A percentile compares a stretch with the other conserved stretches of the same genome.
Conservation (phyloP, 2,329 filamentous ascomycete species). For the Tympanopsis confertula region DNA sequence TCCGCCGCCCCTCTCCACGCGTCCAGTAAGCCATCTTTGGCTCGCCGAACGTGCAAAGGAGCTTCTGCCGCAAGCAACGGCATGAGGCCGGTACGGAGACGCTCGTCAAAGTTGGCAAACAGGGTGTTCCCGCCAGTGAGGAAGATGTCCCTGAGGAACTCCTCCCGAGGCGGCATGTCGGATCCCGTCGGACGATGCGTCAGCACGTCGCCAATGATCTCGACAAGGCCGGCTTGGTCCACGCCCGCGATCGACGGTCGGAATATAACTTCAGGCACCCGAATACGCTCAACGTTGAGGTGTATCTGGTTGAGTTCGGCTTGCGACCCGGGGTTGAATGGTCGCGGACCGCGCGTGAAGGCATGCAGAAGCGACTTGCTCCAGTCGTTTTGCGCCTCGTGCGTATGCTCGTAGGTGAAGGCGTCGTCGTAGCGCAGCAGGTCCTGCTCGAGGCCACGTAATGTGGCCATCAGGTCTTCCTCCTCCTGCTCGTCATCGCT, state of each 20-base stretch:
- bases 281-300: constrained; percentile 90
- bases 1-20: constrained; percentile 86
- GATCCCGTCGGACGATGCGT: constrained; percentile 62
- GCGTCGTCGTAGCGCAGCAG: constrained; percentile 75
- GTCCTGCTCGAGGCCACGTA: constrained; percentile 72
- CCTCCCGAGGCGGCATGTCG: constrained; percentile 39
- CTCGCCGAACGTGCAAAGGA: constrained; percentile 59
- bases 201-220: constrained; percentile 86
- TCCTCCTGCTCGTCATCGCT: constrained; percentile 89
- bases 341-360: constrained; percentile 76
- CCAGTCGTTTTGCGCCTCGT: constrained; percentile 90
- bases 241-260: constrained; percentile 83
- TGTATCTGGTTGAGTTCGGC: constrained; percentile 78
- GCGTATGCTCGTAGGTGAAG: constrained; percentile 85
- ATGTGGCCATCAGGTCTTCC: constrained; percentile 64
- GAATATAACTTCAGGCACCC: constrained; percentile 89
- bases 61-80: constrained; percentile 61
- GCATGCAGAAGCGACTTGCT: constrained; percentile 82
- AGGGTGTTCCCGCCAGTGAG: constrained; percentile 86
- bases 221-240: constrained; percentile 84
- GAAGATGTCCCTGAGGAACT: constrained; percentile 77
- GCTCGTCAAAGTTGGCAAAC: constrained; percentile 76
- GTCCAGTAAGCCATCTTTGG: constrained; percentile 68
- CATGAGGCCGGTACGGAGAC: constrained; percentile 61
- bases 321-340: constrained; percentile 71